Conservation (phyloP, 768 basidiomycete species). For the Lyophyllum atratum region DNA sequence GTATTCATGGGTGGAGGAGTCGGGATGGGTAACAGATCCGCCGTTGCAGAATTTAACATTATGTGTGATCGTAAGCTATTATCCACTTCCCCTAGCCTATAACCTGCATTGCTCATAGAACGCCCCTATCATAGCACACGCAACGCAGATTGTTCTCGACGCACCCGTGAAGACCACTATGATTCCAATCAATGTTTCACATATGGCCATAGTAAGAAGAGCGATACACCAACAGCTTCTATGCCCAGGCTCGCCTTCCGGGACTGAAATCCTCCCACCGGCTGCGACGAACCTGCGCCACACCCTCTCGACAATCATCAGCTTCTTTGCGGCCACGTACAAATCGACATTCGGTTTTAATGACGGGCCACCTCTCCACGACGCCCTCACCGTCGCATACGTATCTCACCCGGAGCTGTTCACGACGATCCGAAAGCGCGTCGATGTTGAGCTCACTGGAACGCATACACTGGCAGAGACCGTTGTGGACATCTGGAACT, state of each 20-base stretch:
- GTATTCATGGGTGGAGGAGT: constrained; percentile 94
- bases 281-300: constrained; percentile 56
- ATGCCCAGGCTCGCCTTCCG: constrained; percentile 24
- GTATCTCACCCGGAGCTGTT: constrained; percentile 72
- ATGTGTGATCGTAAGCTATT: constrained; percentile 75
- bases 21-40: constrained; percentile 78
- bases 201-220: constrained; percentile 75
- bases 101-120: not conserved
- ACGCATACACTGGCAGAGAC: constrained; percentile 74
- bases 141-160: constrained; percentile 79
- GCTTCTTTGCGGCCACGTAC: constrained; percentile 74
- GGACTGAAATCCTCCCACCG: constrained; percentile 31
- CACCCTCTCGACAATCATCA: constrained; percentile 73
- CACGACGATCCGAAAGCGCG: constrained; percentile 60
- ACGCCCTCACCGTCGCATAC: constrained; percentile 81
- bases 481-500: constrained; percentile 76
- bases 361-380: constrained; percentile 88
- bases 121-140: constrained; percentile 56
- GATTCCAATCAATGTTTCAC: constrained; percentile 89
- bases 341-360: constrained; percentile 76
- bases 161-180: constrained; percentile 67
- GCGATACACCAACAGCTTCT: constrained; percentile 56
- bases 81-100: not conserved
- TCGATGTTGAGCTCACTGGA: constrained; percentile 80
- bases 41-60: constrained; percentile 84